Conservation (phyloP, 208 protist species). For the Trichomonas gallinae region DNA sequence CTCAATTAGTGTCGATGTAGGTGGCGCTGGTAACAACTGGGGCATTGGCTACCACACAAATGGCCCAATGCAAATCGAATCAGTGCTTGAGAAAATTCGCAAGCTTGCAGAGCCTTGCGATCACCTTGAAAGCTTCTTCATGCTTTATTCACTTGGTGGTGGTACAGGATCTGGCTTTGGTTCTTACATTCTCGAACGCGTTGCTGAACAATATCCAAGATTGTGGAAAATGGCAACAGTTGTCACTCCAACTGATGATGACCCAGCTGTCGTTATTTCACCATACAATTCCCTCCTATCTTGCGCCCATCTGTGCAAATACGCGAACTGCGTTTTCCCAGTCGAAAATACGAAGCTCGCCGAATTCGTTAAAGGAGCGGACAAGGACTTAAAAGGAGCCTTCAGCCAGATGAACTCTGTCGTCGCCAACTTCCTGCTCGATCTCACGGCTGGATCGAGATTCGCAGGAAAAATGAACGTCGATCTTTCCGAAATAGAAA, state of each 20-base stretch:
- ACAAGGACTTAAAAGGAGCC: conserved; percentile 26
- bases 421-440: conserved; percentile 71
- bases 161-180: conserved; percentile 82
- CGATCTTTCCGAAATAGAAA: conserved; percentile 86
- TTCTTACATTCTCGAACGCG: conserved; percentile 64
- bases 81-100: conserved; percentile 56
- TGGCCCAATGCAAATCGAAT: conserved; percentile 62
- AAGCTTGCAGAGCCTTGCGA: conserved; percentile 67
- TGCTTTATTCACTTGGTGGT: conserved; percentile 79
- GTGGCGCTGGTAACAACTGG: conserved; percentile 59
- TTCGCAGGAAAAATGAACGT: conserved; percentile 80
- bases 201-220: conserved; percentile 60
- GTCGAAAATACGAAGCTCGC: neutral
- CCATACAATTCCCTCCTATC: neutral
- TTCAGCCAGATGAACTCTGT: conserved; percentile 84
- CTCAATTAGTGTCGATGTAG: conserved; percentile 20
- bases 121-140: conserved; percentile 74
- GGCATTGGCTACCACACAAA: conserved; percentile 71
- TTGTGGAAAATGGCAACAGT: neutral
- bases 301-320: neutral
- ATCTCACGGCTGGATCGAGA: conserved; percentile 73
- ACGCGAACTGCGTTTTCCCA: neutral
- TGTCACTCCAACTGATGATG: neutral
- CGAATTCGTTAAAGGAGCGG: neutral
- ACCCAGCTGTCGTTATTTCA: neutral